These are phyloP conservation scores for Juglanconis juglandina DNA, from an alignment of 2,329 filamentous ascomycete species.

Conservation along the genomic window DNA sequence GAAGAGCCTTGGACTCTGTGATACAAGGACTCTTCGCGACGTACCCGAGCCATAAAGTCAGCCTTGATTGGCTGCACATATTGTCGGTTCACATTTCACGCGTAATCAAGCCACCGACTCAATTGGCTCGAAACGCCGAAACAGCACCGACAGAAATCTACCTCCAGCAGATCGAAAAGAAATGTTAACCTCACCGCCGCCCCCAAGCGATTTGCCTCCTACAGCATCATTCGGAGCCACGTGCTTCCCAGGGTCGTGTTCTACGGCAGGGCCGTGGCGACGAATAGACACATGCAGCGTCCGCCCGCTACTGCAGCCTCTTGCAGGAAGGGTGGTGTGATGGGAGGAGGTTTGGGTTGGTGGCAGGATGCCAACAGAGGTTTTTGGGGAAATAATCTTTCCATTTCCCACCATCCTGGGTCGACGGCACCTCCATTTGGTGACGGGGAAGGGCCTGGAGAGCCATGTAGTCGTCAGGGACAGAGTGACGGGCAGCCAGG, in stretches of 20 bases:
- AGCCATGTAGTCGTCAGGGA: neutral
- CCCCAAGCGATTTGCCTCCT: constrained; percentile 5
- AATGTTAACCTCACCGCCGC: constrained; percentile 19
- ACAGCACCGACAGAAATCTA: neutral
- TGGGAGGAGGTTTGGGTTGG: constrained; percentile 1
- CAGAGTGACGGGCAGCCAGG: neutral
- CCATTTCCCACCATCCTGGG: constrained; percentile 1
- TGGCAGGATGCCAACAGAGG: neutral
- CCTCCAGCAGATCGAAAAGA: neutral
- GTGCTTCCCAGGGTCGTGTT: constrained; percentile 12
- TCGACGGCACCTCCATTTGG: neutral
- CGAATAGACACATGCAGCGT: constrained; percentile 1
- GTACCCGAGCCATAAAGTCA: no score
- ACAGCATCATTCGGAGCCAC: constrained; percentile 6
- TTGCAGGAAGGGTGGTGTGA: constrained; percentile 5
- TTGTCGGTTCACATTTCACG: neutral
- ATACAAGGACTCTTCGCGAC: neutral
- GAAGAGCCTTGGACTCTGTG: neutral
- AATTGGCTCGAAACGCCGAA: neutral
- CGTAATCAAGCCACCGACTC: neutral
- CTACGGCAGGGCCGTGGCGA: constrained; percentile 1
- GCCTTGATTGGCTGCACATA: neutral
- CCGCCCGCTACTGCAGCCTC: neutral
- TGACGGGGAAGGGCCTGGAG: neutral
- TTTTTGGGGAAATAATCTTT: neutral